phyloP scores from a whole-genome alignment of 169 alveolate species.

The Plasmodium adleri region DNA sequence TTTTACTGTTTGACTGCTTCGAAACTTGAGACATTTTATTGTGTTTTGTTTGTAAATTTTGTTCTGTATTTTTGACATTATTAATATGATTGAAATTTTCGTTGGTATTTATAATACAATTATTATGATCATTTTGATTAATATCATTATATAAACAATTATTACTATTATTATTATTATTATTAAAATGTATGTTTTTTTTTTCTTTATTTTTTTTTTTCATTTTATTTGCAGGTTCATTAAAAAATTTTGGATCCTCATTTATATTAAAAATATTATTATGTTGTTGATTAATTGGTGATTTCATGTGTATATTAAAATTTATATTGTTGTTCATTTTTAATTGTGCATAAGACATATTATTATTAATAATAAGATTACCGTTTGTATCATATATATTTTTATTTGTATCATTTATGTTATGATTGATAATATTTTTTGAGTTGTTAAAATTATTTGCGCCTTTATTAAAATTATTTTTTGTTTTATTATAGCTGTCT shows the following conservation, averaged over 20 bases:
- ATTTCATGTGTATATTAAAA: no score
- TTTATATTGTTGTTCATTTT: no score
- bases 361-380: no score
- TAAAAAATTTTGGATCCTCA: no score
- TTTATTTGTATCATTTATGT: slow-evolving; percentile 1
- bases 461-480: background rate
- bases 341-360: no score
- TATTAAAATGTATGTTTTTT: background rate
- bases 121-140: slow-evolving; percentile 4
- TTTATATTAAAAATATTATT: no score
- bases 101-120: background rate
- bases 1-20: no score
- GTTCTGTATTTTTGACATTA: background rate
- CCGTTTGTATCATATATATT: no score
- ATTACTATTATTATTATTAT: background rate
- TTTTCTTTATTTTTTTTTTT: background rate
- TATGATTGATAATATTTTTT: background rate
- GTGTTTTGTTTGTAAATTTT: no score
- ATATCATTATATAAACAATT: background rate
- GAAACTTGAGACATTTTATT: no score
- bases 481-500: background rate
- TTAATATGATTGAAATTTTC: background rate
- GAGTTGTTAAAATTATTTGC: background rate
- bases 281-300: no score
- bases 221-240: no score